Evolutionary conservation across 1,284 basidiomycete species (phyloP).

Genomic region (Thecaphora thlaspeos): DNA sequence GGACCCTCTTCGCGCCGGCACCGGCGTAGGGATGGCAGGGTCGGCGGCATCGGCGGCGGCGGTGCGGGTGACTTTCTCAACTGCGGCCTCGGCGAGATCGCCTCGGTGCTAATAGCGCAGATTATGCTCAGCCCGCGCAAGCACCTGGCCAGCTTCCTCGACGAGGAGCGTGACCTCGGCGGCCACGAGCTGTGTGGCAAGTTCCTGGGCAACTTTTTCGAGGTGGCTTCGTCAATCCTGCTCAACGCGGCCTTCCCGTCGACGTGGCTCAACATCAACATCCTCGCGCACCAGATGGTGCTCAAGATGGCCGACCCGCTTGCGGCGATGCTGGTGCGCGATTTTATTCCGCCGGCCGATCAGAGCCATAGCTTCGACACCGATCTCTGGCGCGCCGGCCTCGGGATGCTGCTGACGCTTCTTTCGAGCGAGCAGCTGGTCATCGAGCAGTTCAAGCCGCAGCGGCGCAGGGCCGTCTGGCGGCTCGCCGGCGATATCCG

Average conservation of each 20-base stretch:
- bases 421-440: constrained; percentile 85
- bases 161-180: constrained; percentile 49
- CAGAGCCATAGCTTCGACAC: constrained; percentile 71
- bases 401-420: constrained; percentile 78
- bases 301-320: constrained; percentile 85
- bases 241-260: constrained; percentile 84
- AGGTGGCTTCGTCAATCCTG: constrained; percentile 77
- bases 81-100: constrained; percentile 79
- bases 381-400: constrained; percentile 76
- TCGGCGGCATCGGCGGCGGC: too few relatives aligned
- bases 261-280: constrained; percentile 88
- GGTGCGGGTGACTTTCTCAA: constrained; percentile 64
- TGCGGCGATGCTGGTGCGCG: constrained; percentile 71
- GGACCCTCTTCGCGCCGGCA: constrained; percentile 34
- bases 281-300: constrained; percentile 82
- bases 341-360: constrained; percentile 73
- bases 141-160: constrained; percentile 74
- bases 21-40: constrained; percentile 23
- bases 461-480: constrained; percentile 95
- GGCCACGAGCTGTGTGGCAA: constrained; percentile 62
- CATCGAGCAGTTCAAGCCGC: constrained; percentile 86
- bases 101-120: constrained; percentile 79
- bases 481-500: constrained; percentile 89
- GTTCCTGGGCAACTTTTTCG: constrained; percentile 76
- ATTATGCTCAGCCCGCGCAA: constrained; percentile 75